phyloP scores from a whole-genome alignment of 2,329 filamentous ascomycete genomes.

The Penicillium frequentans region DNA sequence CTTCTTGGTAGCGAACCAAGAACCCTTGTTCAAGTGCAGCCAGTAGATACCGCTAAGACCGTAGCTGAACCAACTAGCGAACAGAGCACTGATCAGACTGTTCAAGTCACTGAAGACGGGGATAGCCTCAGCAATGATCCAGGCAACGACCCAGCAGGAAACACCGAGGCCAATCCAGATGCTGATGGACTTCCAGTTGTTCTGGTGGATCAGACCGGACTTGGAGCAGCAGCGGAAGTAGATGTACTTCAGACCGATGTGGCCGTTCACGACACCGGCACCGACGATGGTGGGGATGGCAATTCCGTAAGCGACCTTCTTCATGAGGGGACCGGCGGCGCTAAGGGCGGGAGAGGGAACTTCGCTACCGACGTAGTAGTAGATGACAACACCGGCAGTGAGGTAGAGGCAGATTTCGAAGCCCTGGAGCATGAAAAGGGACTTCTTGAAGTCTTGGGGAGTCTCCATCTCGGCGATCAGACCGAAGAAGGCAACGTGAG shows the following conservation, averaged over 20 bases:
- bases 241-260: constrained; percentile 66
- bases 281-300: constrained; percentile 70
- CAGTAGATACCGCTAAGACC: constrained; percentile 49
- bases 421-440: constrained; percentile 62
- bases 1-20: constrained; percentile 40
- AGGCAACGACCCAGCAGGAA: constrained; percentile 61
- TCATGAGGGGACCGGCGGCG: constrained; percentile 57
- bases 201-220: constrained; percentile 53
- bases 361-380: constrained; percentile 62
- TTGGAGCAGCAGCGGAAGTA: constrained; percentile 63
- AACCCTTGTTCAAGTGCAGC: constrained; percentile 50
- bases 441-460: constrained; percentile 61
- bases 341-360: constrained; percentile 67
- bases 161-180: constrained; percentile 62
- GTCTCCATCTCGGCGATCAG: constrained; percentile 66
- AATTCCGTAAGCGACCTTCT: constrained; percentile 66
- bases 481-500: constrained; percentile 67
- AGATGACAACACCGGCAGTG: constrained; percentile 65
- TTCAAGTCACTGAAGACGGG: constrained; percentile 68
- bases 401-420: constrained; percentile 63
- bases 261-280: constrained; percentile 68
- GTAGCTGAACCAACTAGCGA: constrained; percentile 31
- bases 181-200: constrained; percentile 51
- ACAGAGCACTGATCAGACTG: constrained; percentile 52
- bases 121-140: constrained; percentile 68